Evolutionary conservation across 805 yeast species (phyloP), one percentile per base, ranked within the genome.

Genomic region (Wickerhamiella azyma): DNA sequence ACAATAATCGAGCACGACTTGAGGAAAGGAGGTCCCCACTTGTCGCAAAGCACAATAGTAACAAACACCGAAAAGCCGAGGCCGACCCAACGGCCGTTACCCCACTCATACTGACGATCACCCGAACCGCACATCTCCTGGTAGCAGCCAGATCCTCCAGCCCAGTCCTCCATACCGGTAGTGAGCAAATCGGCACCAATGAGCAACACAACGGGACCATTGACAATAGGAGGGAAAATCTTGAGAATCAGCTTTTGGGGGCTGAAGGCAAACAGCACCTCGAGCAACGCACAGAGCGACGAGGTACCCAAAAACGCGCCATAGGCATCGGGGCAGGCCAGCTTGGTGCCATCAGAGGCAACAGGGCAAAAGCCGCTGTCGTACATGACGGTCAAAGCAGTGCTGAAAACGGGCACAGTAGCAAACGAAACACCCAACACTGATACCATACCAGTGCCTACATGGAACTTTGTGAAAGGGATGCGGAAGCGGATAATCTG

Each of bases 381-480:
- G 66, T 88, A 86, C 94, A 86, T 82, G 68, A 79, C 67, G 16
- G 94, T 88, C 53, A 86, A 66, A 2, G 86, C 81, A 33, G 77
- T 79, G 13, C 74, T 58, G 45, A 84, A 92, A 55, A 86, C 81
- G 21, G 89, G 72, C 57, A 86, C 81, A 21, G 94, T 85, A 11
- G 94, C 85, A 61, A 86, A 86, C 1, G 94, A 80, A 10, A 94
- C 83, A 53, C 96, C 96, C 17, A 85, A 94, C 35, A 86, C 94
- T 9, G 94, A 82, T 41, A 88, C 69, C 55, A 85, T 65, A 32
- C 96, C 96, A 0, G 96, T 85, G 29, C 96, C 96, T 18, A 86
- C 61, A 57, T 72, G 84, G 63, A 80, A 83, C 24, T 76, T 78
- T 2, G 95, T 85, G 41, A 71, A 72, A 14, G 71, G 77, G 47